A percentile compares a stretch with the other conserved stretches of the same genome.
phyloP scores from a whole-genome alignment of 192 early-diverging fungal species.

The Backusella liffmaniae region DNA sequence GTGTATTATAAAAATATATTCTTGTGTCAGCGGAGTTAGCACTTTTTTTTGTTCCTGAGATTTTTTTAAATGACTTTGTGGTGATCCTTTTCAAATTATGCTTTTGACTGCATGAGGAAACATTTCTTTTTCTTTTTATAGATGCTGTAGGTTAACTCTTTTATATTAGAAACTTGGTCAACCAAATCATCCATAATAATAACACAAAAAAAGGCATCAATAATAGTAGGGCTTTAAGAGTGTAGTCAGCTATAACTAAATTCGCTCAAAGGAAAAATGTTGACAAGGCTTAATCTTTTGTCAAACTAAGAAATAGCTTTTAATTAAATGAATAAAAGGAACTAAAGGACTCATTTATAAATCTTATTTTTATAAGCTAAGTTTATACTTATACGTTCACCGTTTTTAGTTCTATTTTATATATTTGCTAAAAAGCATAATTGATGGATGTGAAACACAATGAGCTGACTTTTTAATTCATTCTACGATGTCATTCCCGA shows the following conservation, averaged over 20 bases:
- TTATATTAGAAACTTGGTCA: neutral
- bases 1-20: neutral
- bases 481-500: conserved; percentile 6
- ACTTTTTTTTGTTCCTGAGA: neutral
- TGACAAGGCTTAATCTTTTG: neutral
- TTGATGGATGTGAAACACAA: neutral
- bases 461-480: conserved; percentile 8
- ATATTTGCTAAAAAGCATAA: neutral
- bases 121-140: neutral
- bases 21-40: neutral
- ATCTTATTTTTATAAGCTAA: neutral
- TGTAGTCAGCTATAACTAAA: neutral
- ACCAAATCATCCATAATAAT: neutral
- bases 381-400: neutral
- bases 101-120: neutral
- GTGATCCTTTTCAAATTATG: neutral
- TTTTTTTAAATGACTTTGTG: neutral
- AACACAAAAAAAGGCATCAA: neutral
- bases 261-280: neutral
- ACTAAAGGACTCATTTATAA: neutral
- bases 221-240: neutral
- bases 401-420: neutral
- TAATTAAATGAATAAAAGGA: neutral
- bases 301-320: neutral
- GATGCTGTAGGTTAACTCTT: neutral